phyloP scores from a whole-genome alignment of 371 early-diverging fungal genomes.

The Nematocida major region DNA sequence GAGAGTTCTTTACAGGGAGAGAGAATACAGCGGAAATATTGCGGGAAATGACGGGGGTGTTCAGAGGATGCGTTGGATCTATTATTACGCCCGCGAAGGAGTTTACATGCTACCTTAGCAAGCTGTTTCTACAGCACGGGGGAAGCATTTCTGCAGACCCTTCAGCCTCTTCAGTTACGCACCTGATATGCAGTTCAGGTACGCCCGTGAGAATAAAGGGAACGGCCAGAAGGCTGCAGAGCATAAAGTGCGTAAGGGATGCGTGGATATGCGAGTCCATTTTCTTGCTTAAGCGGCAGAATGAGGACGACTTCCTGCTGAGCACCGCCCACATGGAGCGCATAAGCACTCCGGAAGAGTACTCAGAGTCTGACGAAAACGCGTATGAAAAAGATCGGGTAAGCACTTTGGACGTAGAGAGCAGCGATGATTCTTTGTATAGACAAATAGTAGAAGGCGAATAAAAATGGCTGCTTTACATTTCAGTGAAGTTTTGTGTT shows the following conservation, averaged over 20 bases:
- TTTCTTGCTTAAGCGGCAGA: neutral
- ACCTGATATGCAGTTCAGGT: no score
- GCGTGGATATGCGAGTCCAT: slow-evolving; percentile 31
- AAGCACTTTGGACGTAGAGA: neutral
- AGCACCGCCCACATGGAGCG: neutral
- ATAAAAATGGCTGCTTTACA: no score
- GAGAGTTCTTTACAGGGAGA: slow-evolving; percentile 22
- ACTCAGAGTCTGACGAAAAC: neutral
- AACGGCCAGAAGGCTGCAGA: neutral
- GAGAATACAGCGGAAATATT: slow-evolving; percentile 36
- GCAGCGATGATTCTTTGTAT: slow-evolving; percentile 19
- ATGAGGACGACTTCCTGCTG: slow-evolving; percentile 13
- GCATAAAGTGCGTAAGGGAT: slow-evolving; percentile 15
- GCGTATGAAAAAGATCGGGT: no score
- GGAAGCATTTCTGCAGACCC: neutral
- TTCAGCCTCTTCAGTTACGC: neutral
- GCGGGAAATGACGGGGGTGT: slow-evolving; percentile 33
- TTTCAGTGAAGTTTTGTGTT: no score
- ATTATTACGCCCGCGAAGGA: slow-evolving; percentile 11
- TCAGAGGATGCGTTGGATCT: slow-evolving; percentile 20
- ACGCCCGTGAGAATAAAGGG: neutral
- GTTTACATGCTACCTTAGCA: neutral
- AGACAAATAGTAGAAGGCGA: neutral
- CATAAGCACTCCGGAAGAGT: no score
- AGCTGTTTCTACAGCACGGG: slow-evolving; percentile 32